phyloP scores from a whole-genome alignment of 257 asterid species.

The Solanum stenotomum region DNA sequence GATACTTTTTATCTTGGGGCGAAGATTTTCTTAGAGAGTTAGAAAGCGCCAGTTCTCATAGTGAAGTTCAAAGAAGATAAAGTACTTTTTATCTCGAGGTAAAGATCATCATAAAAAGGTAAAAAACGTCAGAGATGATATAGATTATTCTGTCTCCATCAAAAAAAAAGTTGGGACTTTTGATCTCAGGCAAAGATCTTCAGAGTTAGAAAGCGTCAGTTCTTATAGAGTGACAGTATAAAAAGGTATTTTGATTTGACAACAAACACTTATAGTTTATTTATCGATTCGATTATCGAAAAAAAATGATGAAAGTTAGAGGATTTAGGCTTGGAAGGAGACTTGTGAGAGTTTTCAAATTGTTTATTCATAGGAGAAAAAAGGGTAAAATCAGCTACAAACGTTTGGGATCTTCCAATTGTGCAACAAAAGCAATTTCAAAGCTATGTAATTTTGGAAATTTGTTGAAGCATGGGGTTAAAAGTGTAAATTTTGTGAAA shows the following conservation, averaged over 20 bases:
- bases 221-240: too few species aligned
- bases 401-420: constrained; percentile 5
- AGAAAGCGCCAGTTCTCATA: too few species aligned
- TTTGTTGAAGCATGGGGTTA: constrained; percentile 17
- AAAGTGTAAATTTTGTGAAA: constrained; percentile 7
- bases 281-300: background rate
- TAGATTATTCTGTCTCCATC: too few species aligned
- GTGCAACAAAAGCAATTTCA: constrained; percentile 14
- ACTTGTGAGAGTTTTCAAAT: constrained; percentile 26
- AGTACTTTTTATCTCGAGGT: too few species aligned
- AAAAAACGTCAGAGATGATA: too few species aligned
- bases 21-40: too few species aligned
- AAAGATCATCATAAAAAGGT: background rate
- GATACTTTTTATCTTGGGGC: background rate
- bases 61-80: background rate
- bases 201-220: too few species aligned
- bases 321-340: constrained; percentile 39
- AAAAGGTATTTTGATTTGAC: background rate
- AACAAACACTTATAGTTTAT: background rate
- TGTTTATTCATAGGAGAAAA: constrained; percentile 23
- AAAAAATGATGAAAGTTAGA: constrained; percentile 23
- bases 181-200: background rate
- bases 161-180: background rate
- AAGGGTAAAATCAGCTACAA: constrained; percentile 3
- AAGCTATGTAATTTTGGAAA: constrained; percentile 30